Evolutionary conservation across 805 yeast genomes (phyloP).

Genomic region (Brettanomyces naardenensis): DNA sequence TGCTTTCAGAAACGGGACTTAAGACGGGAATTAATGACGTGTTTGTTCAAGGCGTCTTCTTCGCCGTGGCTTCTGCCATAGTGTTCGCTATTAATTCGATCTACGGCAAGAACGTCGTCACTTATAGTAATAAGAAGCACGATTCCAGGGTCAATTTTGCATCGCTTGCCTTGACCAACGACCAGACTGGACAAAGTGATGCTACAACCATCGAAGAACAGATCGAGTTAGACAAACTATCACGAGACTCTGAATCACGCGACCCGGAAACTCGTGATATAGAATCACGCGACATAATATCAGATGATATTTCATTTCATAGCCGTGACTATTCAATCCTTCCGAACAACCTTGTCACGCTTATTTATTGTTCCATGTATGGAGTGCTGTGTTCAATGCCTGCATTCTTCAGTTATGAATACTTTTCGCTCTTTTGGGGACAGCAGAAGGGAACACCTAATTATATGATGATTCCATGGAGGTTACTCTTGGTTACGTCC

Average conservation of each 20-base stretch:
- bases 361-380: conserved; percentile 67
- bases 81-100: conserved; percentile 83
- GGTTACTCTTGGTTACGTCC: conserved; percentile 55
- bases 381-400: conserved; percentile 70
- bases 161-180: neutral
- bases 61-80: conserved; percentile 59
- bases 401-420: conserved; percentile 63
- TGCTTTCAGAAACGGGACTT: too few species aligned
- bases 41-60: conserved; percentile 29
- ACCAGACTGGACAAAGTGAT: neutral
- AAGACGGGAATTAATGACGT: neutral
- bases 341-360: conserved; percentile 75
- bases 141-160: neutral
- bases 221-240: too few species aligned
- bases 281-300: too few species aligned
- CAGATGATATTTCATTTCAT: too few species aligned
- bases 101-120: conserved; percentile 75
- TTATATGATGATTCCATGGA: conserved; percentile 34
- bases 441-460: conserved; percentile 21
- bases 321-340: conserved; percentile 8
- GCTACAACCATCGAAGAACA: neutral
- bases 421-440: conserved; percentile 23
- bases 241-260: too few species aligned
- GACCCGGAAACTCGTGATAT: too few species aligned
- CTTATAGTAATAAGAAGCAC: conserved; percentile 25